phyloP scores from a whole-genome alignment of 108 stramenopile genomes.

The Fragilaria crotonensis region DNA sequence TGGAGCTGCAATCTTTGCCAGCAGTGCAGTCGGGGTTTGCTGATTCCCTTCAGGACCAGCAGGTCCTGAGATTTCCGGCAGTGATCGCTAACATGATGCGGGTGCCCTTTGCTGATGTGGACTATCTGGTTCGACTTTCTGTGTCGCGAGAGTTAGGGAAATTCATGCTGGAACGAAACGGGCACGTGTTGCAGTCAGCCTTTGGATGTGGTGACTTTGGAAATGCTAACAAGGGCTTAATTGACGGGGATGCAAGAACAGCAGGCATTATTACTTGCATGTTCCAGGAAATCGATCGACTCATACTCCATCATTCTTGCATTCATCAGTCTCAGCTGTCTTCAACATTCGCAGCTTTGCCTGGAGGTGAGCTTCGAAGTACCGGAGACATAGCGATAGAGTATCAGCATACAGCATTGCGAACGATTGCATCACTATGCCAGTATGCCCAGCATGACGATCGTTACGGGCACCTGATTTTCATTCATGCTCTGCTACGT shows the following conservation, averaged over 20 bases:
- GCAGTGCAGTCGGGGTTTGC: no score
- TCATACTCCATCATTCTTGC: no score
- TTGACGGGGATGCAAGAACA: no score
- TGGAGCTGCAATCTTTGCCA: no score
- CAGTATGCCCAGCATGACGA: slow-evolving; percentile 2
- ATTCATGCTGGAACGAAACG: slow-evolving; percentile 8
- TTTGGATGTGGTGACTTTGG: no score
- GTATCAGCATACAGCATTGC: slow-evolving; percentile 5
- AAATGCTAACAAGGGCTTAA: no score
- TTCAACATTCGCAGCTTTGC: no score
- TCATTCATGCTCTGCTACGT: slow-evolving; percentile 21
- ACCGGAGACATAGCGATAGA: no score
- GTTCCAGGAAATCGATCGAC: no score
- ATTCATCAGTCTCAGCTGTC: no score
- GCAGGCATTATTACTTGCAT: no score
- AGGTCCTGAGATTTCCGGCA: not conserved
- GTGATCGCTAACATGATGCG: not conserved
- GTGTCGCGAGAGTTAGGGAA: not conserved
- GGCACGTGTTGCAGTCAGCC: not conserved
- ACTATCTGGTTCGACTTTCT: not conserved
- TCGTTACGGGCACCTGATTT: slow-evolving; percentile 14
- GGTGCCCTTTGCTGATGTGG: not conserved
- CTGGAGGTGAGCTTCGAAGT: no score
- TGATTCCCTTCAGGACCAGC: not conserved
- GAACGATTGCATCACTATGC: slow-evolving; percentile 26